Percentiles rank a stretch among this genome's conserved stretches.
Conservation (phyloP, 345 rosid genomes). For the Arabis alpina region DNA sequence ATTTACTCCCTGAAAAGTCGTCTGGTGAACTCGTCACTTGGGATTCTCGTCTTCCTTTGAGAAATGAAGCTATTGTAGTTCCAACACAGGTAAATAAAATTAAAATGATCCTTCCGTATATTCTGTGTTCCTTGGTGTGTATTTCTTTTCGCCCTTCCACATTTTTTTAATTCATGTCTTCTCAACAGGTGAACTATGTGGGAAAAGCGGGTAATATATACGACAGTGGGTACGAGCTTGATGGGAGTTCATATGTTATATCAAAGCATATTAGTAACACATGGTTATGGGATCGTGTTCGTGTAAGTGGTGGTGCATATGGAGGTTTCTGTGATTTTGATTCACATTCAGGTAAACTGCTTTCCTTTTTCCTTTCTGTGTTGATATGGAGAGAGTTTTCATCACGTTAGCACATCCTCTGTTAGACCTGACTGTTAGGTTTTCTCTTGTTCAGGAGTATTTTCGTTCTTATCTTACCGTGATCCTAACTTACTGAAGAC, state of each 20-base stretch:
- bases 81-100: conserved; percentile 78
- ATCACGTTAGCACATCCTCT: background rate
- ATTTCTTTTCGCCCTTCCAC: background rate
- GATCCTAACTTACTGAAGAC: conserved; percentile 88
- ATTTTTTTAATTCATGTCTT: background rate
- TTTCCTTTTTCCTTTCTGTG: conserved; percentile 25
- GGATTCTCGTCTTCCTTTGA: conserved; percentile 63
- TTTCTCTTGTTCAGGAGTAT: conserved; percentile 53
- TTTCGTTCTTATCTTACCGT: conserved; percentile 78
- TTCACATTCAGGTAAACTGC: conserved; percentile 78
- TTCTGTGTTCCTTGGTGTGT: background rate
- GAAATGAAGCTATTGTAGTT: conserved; percentile 88
- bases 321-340: conserved; percentile 97
- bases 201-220: conserved; percentile 92
- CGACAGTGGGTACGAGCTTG: conserved; percentile 75
- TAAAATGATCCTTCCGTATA: background rate
- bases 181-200: conserved; percentile 85
- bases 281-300: conserved; percentile 99
- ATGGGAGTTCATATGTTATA: conserved; percentile 92
- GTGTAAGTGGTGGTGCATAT: conserved; percentile 98
- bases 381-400: background rate
- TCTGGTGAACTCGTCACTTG: conserved; percentile 52
- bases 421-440: conserved; percentile 24
- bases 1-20: conserved; percentile 76
- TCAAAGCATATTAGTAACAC: conserved; percentile 85